phyloP scores from a whole-genome alignment of 78 protist genomes.

The Guillardia theta region DNA sequence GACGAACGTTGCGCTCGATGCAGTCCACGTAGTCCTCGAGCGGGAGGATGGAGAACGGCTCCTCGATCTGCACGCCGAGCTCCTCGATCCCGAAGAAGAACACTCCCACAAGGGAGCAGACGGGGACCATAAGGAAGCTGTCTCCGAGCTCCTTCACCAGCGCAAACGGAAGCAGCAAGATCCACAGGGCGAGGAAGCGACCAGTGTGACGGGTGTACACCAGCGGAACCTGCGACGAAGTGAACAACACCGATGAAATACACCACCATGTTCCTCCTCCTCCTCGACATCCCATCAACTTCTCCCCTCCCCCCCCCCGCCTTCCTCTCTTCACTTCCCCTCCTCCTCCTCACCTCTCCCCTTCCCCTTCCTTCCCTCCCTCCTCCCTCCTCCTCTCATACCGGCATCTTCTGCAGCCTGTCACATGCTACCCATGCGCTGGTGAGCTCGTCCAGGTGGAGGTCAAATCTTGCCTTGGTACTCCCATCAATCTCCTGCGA shows the following conservation, averaged over 20 bases:
- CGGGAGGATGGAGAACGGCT: not conserved
- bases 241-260: not conserved
- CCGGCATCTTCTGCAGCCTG: not conserved
- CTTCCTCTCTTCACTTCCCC: not conserved
- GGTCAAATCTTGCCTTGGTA: not conserved
- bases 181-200: not conserved
- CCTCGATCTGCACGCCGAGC: not conserved
- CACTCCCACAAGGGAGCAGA: not conserved
- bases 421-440: not conserved
- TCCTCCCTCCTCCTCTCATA: not conserved
- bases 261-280: not conserved
- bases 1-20: not conserved
- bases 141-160: not conserved
- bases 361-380: not conserved
- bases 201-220: not conserved
- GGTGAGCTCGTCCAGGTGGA: not conserved
- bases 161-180: not conserved
- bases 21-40: not conserved
- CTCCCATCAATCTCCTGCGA: not conserved
- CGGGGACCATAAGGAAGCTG: not conserved
- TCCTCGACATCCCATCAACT: not conserved
- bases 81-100: conserved; percentile 9
- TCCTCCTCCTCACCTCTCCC: not conserved
- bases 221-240: not conserved
- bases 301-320: not conserved